Base-by-base conservation (phyloP, 257 asterid species). In the Nicotiana sylvestris region DNA sequence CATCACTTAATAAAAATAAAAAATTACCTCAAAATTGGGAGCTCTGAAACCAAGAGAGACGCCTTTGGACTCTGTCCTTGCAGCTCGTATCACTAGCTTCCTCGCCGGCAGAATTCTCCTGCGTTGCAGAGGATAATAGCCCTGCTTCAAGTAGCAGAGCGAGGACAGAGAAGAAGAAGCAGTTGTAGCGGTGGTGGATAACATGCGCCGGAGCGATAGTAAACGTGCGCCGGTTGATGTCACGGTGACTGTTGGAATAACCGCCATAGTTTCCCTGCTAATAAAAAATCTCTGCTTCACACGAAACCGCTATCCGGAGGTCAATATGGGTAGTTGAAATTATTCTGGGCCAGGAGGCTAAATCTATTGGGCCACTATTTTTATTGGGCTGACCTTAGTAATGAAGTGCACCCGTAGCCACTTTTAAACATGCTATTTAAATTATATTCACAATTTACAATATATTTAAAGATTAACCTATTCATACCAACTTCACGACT, bases 1-100 rank as follows among this genome's bases (percentile, higher is more conserved):
- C 51, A 46, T 12, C 25, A 25, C 37, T 49, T 25, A 6, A 27
- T 13, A 39, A 18, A 5, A 18, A 30, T 2, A 33, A 33, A 27
- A 9, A 5, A 9, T 1, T 6, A 95, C 98, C 98, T 92, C 93
- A 85, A 95, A 95, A 56, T 90, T 82, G 56, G 99, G 98, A 39
- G 98, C 92, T 87, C 99, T 88, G 84, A 83, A 91, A 76, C 98
- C 99, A 76, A 91, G 95, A 66, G 91, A 88, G 15, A 82, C 92
- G 76, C 91, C 90, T 85, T 87, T 84, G 83, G 98, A 92, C 88
- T 94, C 96, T 6, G 88, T 87, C 87, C 95, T 90, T n/a, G 97
- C 94, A 39, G 99, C 97, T 85, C 93, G 91, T 86, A 92, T 89
- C 77, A 83, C 89, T 9, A 91, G 86, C 86, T 88, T 93, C 82